These are phyloP conservation scores for Barnettozyma botsteinii DNA, from an alignment of 805 yeast species.

Conservation along the genomic window DNA sequence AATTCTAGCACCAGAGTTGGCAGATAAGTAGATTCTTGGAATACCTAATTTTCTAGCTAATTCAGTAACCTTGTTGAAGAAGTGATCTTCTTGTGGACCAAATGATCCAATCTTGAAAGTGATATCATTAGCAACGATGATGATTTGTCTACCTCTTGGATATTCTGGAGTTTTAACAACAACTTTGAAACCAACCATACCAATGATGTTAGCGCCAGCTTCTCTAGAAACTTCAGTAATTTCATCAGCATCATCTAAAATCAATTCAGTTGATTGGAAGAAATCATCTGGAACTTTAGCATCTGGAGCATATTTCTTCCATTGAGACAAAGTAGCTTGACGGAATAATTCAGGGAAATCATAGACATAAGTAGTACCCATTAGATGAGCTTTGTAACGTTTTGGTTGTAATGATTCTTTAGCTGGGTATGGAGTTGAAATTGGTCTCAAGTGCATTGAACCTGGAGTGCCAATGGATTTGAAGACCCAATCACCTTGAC, in stretches of 20 bases:
- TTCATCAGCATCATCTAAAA: slow-evolving; percentile 69
- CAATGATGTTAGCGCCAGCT: slow-evolving; percentile 91
- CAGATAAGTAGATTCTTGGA: slow-evolving; percentile 93
- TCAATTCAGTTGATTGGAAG: slow-evolving; percentile 76
- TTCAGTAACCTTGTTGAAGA: slow-evolving; percentile 89
- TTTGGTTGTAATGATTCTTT: slow-evolving; percentile 98
- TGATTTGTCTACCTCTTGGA: slow-evolving; percentile 91
- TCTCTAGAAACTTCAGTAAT: slow-evolving; percentile 89
- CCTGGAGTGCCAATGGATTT: slow-evolving; percentile 94
- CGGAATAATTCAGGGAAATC: slow-evolving; percentile 99
- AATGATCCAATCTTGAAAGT: slow-evolving; percentile 98
- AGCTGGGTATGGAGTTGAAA: slow-evolving; percentile 93
- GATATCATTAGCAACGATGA: slow-evolving; percentile 93
- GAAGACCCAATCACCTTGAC: slow-evolving; percentile 95
- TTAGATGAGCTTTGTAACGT: slow-evolving; percentile 95
- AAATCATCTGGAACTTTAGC: slow-evolving; percentile 68
- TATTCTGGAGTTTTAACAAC: slow-evolving; percentile 93
- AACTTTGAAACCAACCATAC: slow-evolving; percentile 96
- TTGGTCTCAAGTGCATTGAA: slow-evolving; percentile 93
- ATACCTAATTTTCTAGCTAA: slow-evolving; percentile 85
- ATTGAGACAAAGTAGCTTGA: slow-evolving; percentile 79
- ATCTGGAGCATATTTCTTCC: slow-evolving; percentile 63
- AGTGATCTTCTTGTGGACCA: slow-evolving; percentile 93
- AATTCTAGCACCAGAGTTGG: slow-evolving; percentile 98
- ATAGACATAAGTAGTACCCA: slow-evolving; percentile 97